A percentile compares a stretch with the other conserved stretches of the same genome.
Evolutionary conservation across 129 eudicot genomes (phyloP).

Genomic region (Tanacetum coccineum): DNA sequence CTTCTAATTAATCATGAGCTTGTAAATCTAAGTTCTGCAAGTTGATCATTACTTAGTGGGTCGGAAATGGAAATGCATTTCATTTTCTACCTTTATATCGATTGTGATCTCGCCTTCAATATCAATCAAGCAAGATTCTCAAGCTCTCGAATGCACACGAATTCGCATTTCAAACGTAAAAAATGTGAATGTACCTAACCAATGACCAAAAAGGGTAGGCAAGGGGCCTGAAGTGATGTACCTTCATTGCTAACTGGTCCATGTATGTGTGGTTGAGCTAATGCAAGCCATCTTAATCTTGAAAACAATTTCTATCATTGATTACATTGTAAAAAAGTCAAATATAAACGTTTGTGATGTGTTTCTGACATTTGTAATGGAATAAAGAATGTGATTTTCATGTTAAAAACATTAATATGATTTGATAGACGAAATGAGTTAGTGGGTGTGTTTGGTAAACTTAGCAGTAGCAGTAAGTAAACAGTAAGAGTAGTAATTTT

Average conservation of each 20-base stretch:
- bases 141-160: not conserved
- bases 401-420: too few species aligned
- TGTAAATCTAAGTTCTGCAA: conserved; percentile 26
- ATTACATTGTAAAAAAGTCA: not conserved
- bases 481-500: too few species aligned
- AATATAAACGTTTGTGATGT: not conserved
- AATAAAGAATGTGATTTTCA: too few species aligned
- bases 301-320: not conserved
- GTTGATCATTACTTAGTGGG: conserved; percentile 4
- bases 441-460: too few species aligned
- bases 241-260: conserved; percentile 11
- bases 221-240: conserved; percentile 16
- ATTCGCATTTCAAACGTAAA: conserved; percentile 14
- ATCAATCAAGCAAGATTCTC: not conserved
- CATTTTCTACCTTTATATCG: not conserved
- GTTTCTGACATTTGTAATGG: too few species aligned
- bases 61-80: conserved; percentile 9
- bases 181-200: conserved; percentile 32
- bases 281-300: not conserved
- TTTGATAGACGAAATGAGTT: too few species aligned
- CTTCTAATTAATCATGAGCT: conserved; percentile 18
- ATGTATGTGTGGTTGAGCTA: not conserved
- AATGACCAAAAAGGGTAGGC: conserved; percentile 10
- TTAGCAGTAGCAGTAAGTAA: too few species aligned
- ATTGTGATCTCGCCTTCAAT: conserved; percentile 3